Evolutionary conservation across 1,284 basidiomycete genomes (phyloP), one percentile per base, ranked within the genome.

Genomic region (Cutaneotrichosporon sp.): DNA sequence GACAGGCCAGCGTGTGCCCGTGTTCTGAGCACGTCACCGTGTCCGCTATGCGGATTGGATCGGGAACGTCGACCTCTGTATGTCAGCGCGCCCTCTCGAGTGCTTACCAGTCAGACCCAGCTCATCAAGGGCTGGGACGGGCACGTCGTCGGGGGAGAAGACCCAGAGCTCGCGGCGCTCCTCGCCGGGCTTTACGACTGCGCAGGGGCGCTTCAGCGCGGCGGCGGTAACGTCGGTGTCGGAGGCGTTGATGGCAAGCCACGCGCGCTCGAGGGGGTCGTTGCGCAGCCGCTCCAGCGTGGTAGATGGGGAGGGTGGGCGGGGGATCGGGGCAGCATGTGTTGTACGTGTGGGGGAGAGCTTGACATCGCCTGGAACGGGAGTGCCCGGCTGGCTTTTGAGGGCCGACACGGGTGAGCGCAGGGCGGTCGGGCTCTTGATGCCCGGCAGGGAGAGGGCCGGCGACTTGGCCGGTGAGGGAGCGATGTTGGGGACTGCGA

Each of bases 181-280:
- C 5, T 36, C 45, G 16, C 20, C 46, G 4, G 34, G 64, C 5
- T 25, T 18, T 11, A 66, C 64, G 33, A 66, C 61, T 14, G 60
- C 64, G 24, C 60, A 62, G 16, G 54, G 31, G 27, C 29, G 20
- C 4, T n/a, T 38, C 34, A 63, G 52, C 1, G 59, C 57, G 9
- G 46, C 27, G n/a, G 52, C 22, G 11, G 60, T 55, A 7, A 47
- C 46, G 22, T 58, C 54, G 24, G 22, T 54, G 27, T 42, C 42
- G 7, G 47, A 50, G 33, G 61, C 45, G 50, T 70, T 71, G 49
- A 75, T 22, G 1, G 54, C 55, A 14, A 65, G 53, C 73, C 73
- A 73, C 11, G 64, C 67, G 29, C 34, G 46, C 50, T 73, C 73
- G 27, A 72, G 49, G 2, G 68, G 60, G 34, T 72, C 69, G 25